phyloP scores from a whole-genome alignment of 768 basidiomycete genomes.

The Mycena floridula region DNA sequence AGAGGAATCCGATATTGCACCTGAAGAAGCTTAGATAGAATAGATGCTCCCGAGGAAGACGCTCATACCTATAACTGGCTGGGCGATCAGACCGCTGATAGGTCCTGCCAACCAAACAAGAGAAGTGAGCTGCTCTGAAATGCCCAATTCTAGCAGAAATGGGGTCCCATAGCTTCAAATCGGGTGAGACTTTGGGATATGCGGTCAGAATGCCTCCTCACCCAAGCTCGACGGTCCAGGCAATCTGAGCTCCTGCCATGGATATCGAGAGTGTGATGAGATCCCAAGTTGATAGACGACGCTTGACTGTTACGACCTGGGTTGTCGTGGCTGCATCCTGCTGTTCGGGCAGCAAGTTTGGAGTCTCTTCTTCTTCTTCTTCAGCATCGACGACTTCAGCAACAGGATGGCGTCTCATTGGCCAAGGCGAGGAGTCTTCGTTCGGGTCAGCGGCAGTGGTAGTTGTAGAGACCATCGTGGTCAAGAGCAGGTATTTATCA shows the following conservation, averaged over 20 bases:
- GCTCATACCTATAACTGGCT: slow-evolving; percentile 87
- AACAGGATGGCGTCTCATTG: slow-evolving; percentile 10
- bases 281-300: slow-evolving; percentile 55
- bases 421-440: slow-evolving; percentile 10
- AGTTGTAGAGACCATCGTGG: too few species aligned
- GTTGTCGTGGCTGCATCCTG: slow-evolving; percentile 8
- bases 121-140: slow-evolving; percentile 87
- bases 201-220: too few species aligned
- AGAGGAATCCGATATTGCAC: slow-evolving; percentile 94
- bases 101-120: slow-evolving; percentile 96
- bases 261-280: slow-evolving; percentile 81
- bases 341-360: neutral
- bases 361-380: slow-evolving; percentile 2
- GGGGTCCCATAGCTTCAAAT: slow-evolving; percentile 87
- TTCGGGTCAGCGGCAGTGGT: too few species aligned
- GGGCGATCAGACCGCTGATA: slow-evolving; percentile 90
- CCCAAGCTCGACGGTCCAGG: slow-evolving; percentile 96
- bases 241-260: slow-evolving; percentile 92
- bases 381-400: slow-evolving; percentile 8
- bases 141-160: slow-evolving; percentile 72
- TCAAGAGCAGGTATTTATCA: too few species aligned
- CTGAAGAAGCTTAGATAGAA: slow-evolving; percentile 30
- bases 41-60: slow-evolving; percentile 2
- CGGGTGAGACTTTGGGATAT: slow-evolving; percentile 8
- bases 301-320: slow-evolving; percentile 11